Conservation (phyloP, 352 stramenopile species). For the Phytophthora sansomeana region DNA sequence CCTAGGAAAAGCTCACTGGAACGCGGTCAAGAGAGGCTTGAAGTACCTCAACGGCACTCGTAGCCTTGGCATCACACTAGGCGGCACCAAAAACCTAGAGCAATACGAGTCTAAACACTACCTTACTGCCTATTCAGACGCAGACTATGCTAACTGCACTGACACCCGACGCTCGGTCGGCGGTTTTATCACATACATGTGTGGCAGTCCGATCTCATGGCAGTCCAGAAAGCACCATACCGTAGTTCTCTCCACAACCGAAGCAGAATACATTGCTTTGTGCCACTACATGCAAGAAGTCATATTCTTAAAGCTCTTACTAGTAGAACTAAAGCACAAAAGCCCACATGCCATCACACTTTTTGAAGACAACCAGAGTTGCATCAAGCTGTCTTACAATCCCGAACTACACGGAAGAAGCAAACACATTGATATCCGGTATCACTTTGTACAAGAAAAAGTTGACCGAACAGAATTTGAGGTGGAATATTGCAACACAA, state of each 20-base stretch:
- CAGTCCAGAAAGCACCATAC: conserved; percentile 30
- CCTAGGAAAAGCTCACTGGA: conserved; percentile 22
- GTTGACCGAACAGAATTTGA: conserved; percentile 29
- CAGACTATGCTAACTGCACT: too few relatives aligned
- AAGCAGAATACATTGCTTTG: conserved; percentile 29
- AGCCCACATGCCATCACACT: conserved; percentile 14
- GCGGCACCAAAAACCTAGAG: neutral
- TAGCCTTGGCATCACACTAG: conserved; percentile 22
- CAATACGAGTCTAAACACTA: too few relatives aligned
- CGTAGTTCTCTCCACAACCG: conserved; percentile 34
- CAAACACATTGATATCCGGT: conserved; percentile 49
- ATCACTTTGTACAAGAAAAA: conserved; percentile 46
- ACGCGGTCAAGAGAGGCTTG: conserved; percentile 25
- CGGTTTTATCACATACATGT: conserved; percentile 22
- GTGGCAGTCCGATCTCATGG: conserved; percentile 30
- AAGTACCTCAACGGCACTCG: conserved; percentile 21
- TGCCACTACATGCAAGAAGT: conserved; percentile 33
- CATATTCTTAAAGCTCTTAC: conserved; percentile 9
- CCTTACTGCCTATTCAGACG: too few relatives aligned
- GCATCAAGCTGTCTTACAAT: conserved; percentile 44
- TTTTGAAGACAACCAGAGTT: conserved; percentile 48
- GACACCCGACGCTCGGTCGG: too few relatives aligned
- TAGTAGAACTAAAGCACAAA: conserved; percentile 1
- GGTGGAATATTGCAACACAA: conserved; percentile 13
- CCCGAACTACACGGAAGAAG: conserved; percentile 36